Evolutionary conservation across 2,329 filamentous ascomycete species (phyloP), one percentile per base, ranked within the genome.

Genomic region (Diaporthe eres): DNA sequence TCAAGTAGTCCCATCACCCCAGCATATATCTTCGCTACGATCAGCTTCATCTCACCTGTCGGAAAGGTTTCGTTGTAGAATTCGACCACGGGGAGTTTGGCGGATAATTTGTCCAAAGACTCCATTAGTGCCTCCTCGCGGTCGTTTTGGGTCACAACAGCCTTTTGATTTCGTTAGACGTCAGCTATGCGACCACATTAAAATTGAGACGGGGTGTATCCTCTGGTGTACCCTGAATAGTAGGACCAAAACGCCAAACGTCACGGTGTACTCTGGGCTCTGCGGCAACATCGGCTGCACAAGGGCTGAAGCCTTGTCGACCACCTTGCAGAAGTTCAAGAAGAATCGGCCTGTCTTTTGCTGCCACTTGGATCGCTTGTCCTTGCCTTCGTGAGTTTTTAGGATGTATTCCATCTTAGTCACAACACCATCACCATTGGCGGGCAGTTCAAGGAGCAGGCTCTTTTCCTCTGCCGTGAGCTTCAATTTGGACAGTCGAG

Each of bases 271-370:
- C 39, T 61, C 58, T 4, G 58, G 25, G n/a, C 58, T 61, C 58
- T 61, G 58, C 19, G 58, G 58, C 9, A 61, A 53, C n/a, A 53
- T 53, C 49, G 49, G 49, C n/a, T 53, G 49, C 22, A 53, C n/a
- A 12, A 53, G 49, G 22, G 49, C 49, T 53, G 49, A 53, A 53
- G 49, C 13, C 49, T 53, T 53, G 49, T 53, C n/a, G 49, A 53
- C 49, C 2, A 53, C 49, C 49, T 53, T 53, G n/a, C n/a, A 53
- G 49, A 53, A 53, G n/a, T 53, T 28, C 9, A 53, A 22, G n/a
- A 53, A 53, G 49, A 53, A 53, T 12, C 10, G 2, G n/a, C n/a
- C 12, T 8, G 49, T 53, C 22, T 53, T 53, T 25, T 53, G 49
- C 49, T 53, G 49, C 49, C n/a, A 53, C 19, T 28, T 53, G 22